A percentile compares a stretch with the other conserved stretches of the same genome.
These are phyloP conservation scores for Neonectria neomacrospora DNA, from an alignment of 2,329 filamentous ascomycete species.

Conservation along the genomic window DNA sequence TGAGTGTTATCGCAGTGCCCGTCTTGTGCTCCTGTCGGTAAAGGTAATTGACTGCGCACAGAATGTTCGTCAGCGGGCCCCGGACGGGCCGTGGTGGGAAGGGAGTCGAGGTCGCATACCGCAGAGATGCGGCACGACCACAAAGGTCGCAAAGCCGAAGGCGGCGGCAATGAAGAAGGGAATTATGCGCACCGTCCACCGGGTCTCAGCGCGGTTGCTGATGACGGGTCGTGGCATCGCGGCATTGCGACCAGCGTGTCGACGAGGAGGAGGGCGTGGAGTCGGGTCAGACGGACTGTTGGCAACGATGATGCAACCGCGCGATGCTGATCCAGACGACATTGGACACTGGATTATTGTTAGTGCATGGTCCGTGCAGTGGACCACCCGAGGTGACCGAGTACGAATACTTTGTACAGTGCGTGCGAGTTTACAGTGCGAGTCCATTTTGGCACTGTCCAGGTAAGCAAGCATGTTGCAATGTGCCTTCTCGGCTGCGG, in stretches of 20 bases:
- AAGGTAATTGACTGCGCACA: constrained; percentile 72
- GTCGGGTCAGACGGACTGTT: background rate
- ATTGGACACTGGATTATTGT: background rate
- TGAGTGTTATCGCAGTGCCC: constrained; percentile 73
- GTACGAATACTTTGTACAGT: no score
- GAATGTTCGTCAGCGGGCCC: constrained; percentile 18
- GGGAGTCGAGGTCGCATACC: constrained; percentile 60
- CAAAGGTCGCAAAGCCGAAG: constrained; percentile 77
- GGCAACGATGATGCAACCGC: constrained; percentile 30
- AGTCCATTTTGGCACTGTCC: background rate
- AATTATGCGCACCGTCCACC: constrained; percentile 65
- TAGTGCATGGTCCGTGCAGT: background rate
- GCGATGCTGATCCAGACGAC: background rate
- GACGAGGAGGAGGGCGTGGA: constrained; percentile 11
- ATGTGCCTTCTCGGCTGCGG: background rate
- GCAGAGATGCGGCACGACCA: constrained; percentile 73
- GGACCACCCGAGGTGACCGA: background rate
- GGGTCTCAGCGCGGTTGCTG: constrained; percentile 45
- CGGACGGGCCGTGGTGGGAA: constrained; percentile 4
- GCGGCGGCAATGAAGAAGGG: constrained; percentile 74
- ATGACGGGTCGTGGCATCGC: constrained; percentile 47
- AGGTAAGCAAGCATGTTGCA: background rate
- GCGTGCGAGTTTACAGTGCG: background rate
- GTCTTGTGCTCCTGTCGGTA: constrained; percentile 60
- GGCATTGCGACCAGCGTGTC: constrained; percentile 42